These are phyloP conservation scores for Claviceps quebecensis DNA, from an alignment of 2,329 filamentous ascomycete genomes.

Conservation along the genomic window DNA sequence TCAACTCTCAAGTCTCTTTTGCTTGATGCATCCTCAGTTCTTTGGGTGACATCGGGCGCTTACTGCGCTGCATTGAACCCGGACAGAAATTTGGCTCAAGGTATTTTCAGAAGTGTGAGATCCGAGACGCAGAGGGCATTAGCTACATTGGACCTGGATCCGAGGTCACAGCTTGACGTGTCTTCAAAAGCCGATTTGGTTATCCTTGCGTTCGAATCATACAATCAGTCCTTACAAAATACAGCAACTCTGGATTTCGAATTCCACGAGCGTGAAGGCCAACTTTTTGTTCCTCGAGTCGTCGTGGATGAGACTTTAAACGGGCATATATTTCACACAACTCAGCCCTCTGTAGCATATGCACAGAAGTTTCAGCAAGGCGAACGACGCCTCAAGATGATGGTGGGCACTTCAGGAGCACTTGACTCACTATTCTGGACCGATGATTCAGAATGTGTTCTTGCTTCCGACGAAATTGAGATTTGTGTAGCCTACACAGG, in stretches of 20 bases:
- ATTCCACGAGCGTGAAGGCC: constrained; percentile 16
- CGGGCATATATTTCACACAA: constrained; percentile 14
- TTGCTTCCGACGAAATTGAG: constrained; percentile 25
- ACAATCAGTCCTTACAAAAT: constrained; percentile 2
- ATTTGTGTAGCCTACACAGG: constrained; percentile 28
- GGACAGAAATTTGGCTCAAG: constrained; percentile 29
- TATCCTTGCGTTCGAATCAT: constrained; percentile 11
- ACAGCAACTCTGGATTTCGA: constrained; percentile 14
- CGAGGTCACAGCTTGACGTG: constrained; percentile 8
- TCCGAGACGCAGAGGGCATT: constrained; percentile 32
- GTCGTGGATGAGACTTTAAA: constrained; percentile 10
- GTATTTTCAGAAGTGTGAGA: constrained; percentile 30
- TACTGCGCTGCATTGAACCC: constrained; percentile 22
- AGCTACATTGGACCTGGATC: constrained; percentile 31
- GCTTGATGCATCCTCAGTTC: constrained; percentile 19
- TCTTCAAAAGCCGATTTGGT: constrained; percentile 18
- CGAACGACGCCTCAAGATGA: constrained; percentile 21
- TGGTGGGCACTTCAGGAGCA: constrained; percentile 24
- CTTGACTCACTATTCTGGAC: constrained; percentile 27
- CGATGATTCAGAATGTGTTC: constrained; percentile 15
- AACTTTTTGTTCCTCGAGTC: constrained; percentile 16
- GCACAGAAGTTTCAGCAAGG: constrained; percentile 23
- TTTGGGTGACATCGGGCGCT: constrained; percentile 28
- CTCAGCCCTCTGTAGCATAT: constrained; percentile 14
- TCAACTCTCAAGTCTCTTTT: constrained; percentile 21